Conservation (phyloP, 805 yeast genomes). For the Metschnikowia sp. region DNA sequence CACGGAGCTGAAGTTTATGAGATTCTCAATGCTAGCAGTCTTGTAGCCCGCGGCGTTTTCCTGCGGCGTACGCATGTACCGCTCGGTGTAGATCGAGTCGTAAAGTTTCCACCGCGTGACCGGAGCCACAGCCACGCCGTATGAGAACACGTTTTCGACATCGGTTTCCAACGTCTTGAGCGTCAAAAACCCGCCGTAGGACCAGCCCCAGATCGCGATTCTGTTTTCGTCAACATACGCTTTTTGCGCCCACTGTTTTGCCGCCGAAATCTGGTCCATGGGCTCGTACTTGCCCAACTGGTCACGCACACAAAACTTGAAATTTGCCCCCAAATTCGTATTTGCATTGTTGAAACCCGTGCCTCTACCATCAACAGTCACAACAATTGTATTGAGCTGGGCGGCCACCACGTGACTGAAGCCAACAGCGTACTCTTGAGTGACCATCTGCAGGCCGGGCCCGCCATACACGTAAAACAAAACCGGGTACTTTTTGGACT, state of each 20-base stretch:
- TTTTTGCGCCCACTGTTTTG: slow-evolving; percentile 60
- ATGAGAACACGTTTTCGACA: slow-evolving; percentile 59
- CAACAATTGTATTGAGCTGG: slow-evolving; percentile 77
- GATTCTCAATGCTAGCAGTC: slow-evolving; percentile 52
- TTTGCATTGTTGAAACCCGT: slow-evolving; percentile 79
- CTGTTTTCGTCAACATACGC: slow-evolving; percentile 62
- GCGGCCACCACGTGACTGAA: slow-evolving; percentile 80
- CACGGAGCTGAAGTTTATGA: slow-evolving; percentile 50
- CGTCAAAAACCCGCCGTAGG: slow-evolving; percentile 94
- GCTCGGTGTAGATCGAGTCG: slow-evolving; percentile 91
- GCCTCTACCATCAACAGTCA: slow-evolving; percentile 95
- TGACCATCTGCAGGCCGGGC: slow-evolving; percentile 86
- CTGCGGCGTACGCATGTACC: slow-evolving; percentile 86
- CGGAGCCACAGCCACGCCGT: slow-evolving; percentile 96
- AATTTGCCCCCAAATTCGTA: slow-evolving; percentile 45
- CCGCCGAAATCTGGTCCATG: slow-evolving; percentile 83
- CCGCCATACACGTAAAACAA: slow-evolving; percentile 93
- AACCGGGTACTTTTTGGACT: slow-evolving; percentile 68
- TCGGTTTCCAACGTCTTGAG: slow-evolving; percentile 85
- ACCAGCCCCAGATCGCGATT: slow-evolving; percentile 97
- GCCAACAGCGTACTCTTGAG: slow-evolving; percentile 52
- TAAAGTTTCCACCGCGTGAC: slow-evolving; percentile 92
- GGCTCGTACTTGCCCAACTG: slow-evolving; percentile 81
- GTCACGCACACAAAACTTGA: slow-evolving; percentile 77
- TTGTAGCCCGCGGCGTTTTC: slow-evolving; percentile 63